Evolutionary conservation across 140 eudicot genomes (phyloP).

Genomic region (Anethum foeniculum): DNA sequence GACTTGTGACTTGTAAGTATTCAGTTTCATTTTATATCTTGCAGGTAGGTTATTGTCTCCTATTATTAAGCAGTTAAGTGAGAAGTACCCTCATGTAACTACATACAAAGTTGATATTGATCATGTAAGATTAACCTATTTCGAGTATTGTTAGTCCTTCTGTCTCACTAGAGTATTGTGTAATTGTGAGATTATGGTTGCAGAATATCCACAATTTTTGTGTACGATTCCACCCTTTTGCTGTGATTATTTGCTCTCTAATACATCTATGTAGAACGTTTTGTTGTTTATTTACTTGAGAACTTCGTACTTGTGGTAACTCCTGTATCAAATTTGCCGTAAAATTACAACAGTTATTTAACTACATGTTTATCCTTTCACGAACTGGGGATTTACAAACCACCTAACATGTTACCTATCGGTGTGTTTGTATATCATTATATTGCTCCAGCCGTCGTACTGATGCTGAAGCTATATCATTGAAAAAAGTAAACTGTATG

Average conservation of each 20-base stretch:
- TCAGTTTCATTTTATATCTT: conserved; percentile 5
- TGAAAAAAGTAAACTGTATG: neutral
- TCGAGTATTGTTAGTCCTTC: neutral
- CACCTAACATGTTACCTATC: neutral
- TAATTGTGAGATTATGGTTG: neutral
- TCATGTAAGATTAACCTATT: conserved; percentile 36
- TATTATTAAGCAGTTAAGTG: conserved; percentile 61
- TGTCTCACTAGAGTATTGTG: neutral
- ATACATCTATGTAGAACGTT: neutral
- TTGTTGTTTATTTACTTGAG: neutral
- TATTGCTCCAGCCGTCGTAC: neutral
- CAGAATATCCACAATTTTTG: neutral
- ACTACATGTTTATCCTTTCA: neutral
- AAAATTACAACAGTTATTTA: neutral
- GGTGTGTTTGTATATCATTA: neutral
- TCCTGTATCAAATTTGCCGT: neutral
- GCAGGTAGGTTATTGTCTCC: conserved; percentile 81
- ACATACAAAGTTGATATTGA: conserved; percentile 91
- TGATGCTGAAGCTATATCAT: neutral
- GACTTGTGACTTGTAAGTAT: neutral
- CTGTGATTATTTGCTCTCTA: neutral
- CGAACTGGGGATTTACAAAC: neutral
- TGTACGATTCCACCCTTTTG: neutral
- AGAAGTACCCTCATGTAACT: conserved; percentile 65
- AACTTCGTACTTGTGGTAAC: neutral